These are phyloP conservation scores for Halophytophthora polymorphica DNA, from an alignment of 352 stramenopile species.

Conservation along the genomic window DNA sequence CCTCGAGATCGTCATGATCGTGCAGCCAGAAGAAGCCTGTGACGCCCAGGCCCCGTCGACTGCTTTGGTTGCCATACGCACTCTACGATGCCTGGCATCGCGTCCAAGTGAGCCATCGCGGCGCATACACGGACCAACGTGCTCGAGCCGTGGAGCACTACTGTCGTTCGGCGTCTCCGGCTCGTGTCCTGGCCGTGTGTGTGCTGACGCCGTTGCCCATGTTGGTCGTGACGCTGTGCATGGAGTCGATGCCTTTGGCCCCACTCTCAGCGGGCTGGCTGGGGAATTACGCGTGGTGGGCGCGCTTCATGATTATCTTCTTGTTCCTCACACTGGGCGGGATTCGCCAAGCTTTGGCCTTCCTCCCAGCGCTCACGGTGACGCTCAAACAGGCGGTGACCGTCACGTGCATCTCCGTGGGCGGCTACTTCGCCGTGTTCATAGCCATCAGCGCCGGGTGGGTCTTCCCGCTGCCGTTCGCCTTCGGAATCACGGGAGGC, in stretches of 20 bases:
- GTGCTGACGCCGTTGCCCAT: constrained; percentile 10
- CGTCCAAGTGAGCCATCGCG: constrained; percentile 9
- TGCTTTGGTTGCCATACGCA: too few species aligned
- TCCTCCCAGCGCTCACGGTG: constrained; percentile 7
- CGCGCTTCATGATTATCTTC: constrained; percentile 16
- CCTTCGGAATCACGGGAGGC: constrained; percentile 20
- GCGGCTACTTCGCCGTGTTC: constrained; percentile 21
- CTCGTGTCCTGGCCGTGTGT: constrained; percentile 12
- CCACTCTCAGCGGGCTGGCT: constrained; percentile 11
- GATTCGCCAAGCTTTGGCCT: constrained; percentile 11
- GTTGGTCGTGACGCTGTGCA: constrained; percentile 6
- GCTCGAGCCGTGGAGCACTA: constrained; percentile 11
- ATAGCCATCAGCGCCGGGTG: constrained; percentile 15
- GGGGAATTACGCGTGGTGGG: constrained; percentile 11
- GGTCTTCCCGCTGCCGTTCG: constrained; percentile 24
- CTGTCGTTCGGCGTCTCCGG: constrained; percentile 6
- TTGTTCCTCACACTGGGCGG: constrained; percentile 9
- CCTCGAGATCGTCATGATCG: too few species aligned
- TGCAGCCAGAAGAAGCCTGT: too few species aligned
- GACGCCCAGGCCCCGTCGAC: too few species aligned
- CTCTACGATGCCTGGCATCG: too few species aligned
- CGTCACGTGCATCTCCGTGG: constrained; percentile 13
- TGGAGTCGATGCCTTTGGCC: constrained; percentile 12
- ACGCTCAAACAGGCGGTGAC: constrained; percentile 14
- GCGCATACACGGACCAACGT: constrained; percentile 5